These are phyloP conservation scores for Leishmania mexicana DNA, from an alignment of 208 protist genomes.

Conservation along the genomic window DNA sequence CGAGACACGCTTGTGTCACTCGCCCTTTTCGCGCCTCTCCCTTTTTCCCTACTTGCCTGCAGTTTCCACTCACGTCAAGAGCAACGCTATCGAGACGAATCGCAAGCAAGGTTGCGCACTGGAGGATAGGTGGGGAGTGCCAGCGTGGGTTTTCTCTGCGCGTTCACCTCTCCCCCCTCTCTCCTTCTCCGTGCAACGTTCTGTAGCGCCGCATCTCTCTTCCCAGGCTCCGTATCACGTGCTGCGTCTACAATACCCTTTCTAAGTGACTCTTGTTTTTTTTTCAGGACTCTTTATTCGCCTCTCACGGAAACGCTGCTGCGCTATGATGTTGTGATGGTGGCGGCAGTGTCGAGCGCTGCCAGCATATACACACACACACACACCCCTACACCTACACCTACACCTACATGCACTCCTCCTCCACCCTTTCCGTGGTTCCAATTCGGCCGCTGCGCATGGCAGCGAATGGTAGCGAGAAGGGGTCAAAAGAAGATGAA, in stretches of 20 bases:
- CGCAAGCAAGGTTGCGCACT: neutral
- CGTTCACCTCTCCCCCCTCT: neutral
- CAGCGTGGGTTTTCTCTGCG: neutral
- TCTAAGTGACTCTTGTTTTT: neutral
- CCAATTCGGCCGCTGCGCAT: neutral
- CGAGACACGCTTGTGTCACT: neutral
- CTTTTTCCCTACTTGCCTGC: too few species aligned
- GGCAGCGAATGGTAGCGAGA: neutral
- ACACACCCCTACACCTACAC: neutral
- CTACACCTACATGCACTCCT: neutral
- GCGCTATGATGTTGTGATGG: neutral
- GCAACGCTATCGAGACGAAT: neutral
- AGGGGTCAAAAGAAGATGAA: too few species aligned
- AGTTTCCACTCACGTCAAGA: neutral
- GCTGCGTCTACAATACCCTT: neutral
- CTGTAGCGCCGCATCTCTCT: neutral
- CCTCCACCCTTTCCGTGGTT: neutral
- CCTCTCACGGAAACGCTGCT: slow-evolving; percentile 1
- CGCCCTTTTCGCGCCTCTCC: neutral
- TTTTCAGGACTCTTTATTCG: neutral
- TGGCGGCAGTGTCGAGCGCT: neutral
- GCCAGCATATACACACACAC: neutral
- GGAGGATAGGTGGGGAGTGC: neutral
- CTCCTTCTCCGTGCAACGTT: too few species aligned
- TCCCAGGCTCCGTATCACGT: neutral